Evolutionary conservation across 2,329 filamentous ascomycete species (phyloP), one percentile per base, ranked within the genome.

Genomic region (Pleurostoma richardsiae): DNA sequence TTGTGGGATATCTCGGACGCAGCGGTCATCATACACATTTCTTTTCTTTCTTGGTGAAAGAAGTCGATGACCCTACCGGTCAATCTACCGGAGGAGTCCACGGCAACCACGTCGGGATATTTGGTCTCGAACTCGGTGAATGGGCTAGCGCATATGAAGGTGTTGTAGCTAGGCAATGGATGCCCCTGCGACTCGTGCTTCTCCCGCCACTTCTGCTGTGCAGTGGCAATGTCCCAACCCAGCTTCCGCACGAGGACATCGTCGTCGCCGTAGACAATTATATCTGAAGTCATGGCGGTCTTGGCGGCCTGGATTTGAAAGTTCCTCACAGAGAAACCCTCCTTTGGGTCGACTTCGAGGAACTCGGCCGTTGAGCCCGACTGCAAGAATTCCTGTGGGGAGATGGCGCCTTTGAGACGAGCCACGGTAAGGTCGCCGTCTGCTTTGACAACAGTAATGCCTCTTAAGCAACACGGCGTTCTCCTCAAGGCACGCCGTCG

Each of bases 301-400:
- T 99, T 99, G 49, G 87, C 87, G 0, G 88, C 80, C 65, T 99
- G 94, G 38, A 97, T 97, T 58, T 97, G 92, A 61, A 99, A 99
- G 64, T 97, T 97, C 41, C 94, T 83, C 40, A 97, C 91, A 4
- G 90, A 96, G 62, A 97, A 97, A 6, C 94, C 94, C 54, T 95
- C 88, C 47, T 73, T 79, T 2, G 94, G 94, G 60, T 99, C 94
- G 39, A 85, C 79, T 40, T 95, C 88, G 50, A 90, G 70, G 60
- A 99, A 96, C 27, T 83, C 76, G 40, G 78, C 68, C 11, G 68
- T 67, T 3, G 59, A 61, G 3, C 65, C 63, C 0, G 71, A 56
- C 36, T 82, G 76, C 48, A 97, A 66, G 40, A 97, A 76, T 65
- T 97, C 94, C 2, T 88, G 80, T 0, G 90, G 86, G 3, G 85